A percentile compares a stretch with the other conserved stretches of the same genome.
phyloP scores from a whole-genome alignment of 139 green algal species.

The Haematococcus sp. region DNA sequence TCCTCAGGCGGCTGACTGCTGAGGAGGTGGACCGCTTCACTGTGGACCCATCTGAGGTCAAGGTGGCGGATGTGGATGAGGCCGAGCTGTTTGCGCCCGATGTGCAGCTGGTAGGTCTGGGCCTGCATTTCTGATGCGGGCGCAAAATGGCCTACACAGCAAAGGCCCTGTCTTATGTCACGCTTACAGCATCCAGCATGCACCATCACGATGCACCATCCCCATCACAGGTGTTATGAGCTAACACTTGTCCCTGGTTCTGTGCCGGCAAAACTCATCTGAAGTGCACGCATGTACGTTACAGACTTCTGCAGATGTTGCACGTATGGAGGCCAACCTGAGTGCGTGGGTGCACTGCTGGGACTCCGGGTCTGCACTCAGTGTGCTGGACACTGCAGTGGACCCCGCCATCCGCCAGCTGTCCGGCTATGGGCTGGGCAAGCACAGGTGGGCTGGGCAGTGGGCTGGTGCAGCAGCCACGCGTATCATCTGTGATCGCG shows the following conservation, averaged over 20 bases:
- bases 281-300: too few relatives aligned
- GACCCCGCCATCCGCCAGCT: not conserved
- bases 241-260: too few relatives aligned
- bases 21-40: conserved; percentile 7
- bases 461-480: not conserved
- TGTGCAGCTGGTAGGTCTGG: not conserved
- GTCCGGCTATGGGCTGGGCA: conserved; percentile 1
- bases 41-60: not conserved
- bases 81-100: conserved; percentile 2
- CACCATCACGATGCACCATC: too few relatives aligned
- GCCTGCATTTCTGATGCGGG: too few relatives aligned
- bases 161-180: too few relatives aligned
- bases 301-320: not conserved
- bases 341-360: not conserved
- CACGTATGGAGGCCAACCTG: conserved; percentile 1
- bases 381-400: not conserved
- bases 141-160: too few relatives aligned
- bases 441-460: not conserved
- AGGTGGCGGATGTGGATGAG: not conserved
- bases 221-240: too few relatives aligned
- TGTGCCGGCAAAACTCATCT: too few relatives aligned
- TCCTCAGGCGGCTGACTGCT: not conserved
- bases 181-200: too few relatives aligned
- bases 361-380: not conserved
- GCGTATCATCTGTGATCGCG: not conserved